Conservation (phyloP, 257 asterid species). For the Solanum pennellii region DNA sequence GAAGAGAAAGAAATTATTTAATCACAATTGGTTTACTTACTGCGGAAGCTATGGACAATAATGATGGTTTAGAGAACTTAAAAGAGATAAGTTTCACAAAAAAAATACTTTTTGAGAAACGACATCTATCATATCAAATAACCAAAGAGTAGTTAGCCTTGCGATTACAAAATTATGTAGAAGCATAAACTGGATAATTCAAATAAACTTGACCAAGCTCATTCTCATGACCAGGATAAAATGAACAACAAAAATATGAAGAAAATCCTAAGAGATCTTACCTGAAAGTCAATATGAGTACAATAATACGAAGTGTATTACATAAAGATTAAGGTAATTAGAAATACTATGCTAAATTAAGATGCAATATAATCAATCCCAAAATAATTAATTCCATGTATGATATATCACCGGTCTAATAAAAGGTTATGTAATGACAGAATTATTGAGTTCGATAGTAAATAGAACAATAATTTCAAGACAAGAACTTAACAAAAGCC, state of each 20-base stretch:
- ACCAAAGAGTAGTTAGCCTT: not conserved
- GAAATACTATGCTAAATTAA: not conserved
- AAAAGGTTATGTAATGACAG: not conserved
- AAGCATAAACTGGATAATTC: not conserved
- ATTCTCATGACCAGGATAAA: accelerated
- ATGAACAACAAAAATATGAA: not conserved
- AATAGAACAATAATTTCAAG: not conserved
- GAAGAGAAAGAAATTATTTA: too few species aligned
- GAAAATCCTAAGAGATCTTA: not conserved
- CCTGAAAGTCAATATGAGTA: not conserved
- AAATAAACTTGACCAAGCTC: not conserved
- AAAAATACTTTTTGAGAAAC: not conserved
- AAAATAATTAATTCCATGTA: too few species aligned
- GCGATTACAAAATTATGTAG: not conserved
- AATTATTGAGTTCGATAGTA: not conserved
- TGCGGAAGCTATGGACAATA: not conserved
- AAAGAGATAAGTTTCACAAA: not conserved
- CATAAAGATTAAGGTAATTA: not conserved
- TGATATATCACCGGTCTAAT: not conserved
- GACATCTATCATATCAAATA: not conserved
- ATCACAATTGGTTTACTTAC: too few species aligned
- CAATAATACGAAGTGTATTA: not conserved
- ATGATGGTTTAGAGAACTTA: not conserved
- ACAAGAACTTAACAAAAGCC: not conserved
- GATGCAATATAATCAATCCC: not conserved